These are phyloP conservation scores for Diutina sp. DNA, from an alignment of 1,139 yeast species.

Conservation along the genomic window DNA sequence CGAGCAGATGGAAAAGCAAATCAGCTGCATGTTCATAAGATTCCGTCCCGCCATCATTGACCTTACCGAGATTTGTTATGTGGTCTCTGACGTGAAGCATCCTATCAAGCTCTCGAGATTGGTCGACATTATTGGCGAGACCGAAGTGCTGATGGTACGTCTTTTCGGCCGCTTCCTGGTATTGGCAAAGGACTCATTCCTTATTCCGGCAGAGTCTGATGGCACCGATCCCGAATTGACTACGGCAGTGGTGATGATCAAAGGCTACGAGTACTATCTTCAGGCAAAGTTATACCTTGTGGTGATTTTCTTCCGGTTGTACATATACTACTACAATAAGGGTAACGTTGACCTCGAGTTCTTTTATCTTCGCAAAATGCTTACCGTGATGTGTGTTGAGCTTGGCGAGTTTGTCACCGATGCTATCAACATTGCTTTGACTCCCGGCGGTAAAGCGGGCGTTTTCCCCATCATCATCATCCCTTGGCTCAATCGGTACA, in stretches of 20 bases:
- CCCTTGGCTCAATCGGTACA: background rate
- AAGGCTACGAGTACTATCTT: slow-evolving; percentile 3
- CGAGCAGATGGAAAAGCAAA: slow-evolving; percentile 4
- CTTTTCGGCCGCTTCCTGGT: slow-evolving; percentile 4
- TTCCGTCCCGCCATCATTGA: background rate
- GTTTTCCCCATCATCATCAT: background rate
- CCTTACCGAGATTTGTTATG: background rate
- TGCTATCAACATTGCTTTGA: background rate
- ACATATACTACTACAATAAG: slow-evolving; percentile 6
- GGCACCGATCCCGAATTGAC: background rate
- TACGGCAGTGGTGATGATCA: background rate
- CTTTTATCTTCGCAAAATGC: slow-evolving; percentile 2
- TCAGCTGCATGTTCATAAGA: background rate
- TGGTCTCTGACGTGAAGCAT: background rate
- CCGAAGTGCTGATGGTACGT: background rate
- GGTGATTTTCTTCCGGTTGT: slow-evolving; percentile 5
- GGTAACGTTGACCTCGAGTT: slow-evolving; percentile 5
- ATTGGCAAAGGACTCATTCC: slow-evolving; percentile 3
- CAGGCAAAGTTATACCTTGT: slow-evolving; percentile 4
- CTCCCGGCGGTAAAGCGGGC: background rate
- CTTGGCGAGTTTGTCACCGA: background rate
- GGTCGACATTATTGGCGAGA: background rate
- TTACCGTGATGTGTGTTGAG: background rate
- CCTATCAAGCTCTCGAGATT: background rate
- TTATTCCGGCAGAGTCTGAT: slow-evolving; percentile 3